Evolutionary conservation across 2,329 filamentous ascomycete species (phyloP), one percentile per base, ranked within the genome.

Genomic region (Pseudomassariella vexata): DNA sequence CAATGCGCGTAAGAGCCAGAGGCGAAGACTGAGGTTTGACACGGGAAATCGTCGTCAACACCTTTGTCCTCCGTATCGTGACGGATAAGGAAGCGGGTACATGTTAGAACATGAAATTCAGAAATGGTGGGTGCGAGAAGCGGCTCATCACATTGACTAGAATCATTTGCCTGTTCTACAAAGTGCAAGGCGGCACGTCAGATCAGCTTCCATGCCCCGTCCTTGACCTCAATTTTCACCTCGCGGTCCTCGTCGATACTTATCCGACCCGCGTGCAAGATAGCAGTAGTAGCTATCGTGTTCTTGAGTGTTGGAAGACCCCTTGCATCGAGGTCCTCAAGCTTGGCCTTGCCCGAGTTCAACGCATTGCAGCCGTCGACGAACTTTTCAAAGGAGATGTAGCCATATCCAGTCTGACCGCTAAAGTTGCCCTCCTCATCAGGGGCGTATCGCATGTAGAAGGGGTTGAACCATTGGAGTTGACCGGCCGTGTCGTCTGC

Each of bases 351-450:
- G 15, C 85, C 83, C 19, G 83, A 76, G 52, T 92, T 94, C 32
- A 95, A 67, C 5, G 78, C 75, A 26, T 78, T 78, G 53, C 87
- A 87, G 9, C 82, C 88, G 56, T 95, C 87, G 30, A 95, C 80
- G 59, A 95, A 95, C 63, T 95, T 95, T 66, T 95, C 89, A 52
- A 95, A 89, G 14, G 84, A 92, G 37, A 95, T 76, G 61, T 95
- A 95, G 20, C 89, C 89, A 56, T 95, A 95, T 16, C 89, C 89
- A 6, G 79, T 82, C 65, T 95, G 89, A 21, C 89, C 89, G 34
- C 78, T 80, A 58, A 95, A 95, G 63, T 95, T 94, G 34, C 89
- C 90, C 58, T 94, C 85, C 65, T 95, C 89, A 51, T 95, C 88
- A 14, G 89, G 88, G 9, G 88, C 85, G 52, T 95, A 95, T 49